Percentiles rank a stretch among this genome's conserved stretches.
Conservation (phyloP, 192 early-diverging fungal genomes). For the Coemansia reversa region DNA sequence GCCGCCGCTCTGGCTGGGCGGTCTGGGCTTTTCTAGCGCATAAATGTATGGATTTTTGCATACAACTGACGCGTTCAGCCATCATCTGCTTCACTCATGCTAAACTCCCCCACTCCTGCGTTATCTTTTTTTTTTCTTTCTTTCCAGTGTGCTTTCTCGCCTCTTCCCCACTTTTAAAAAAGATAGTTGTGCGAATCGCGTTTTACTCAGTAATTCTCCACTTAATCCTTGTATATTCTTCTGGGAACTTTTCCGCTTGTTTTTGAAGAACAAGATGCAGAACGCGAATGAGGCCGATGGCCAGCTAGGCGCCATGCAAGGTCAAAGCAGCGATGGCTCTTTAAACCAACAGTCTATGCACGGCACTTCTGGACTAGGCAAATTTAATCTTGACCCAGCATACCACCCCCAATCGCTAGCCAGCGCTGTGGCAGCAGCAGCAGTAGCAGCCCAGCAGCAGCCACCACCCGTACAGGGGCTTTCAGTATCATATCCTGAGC, state of each 20-base stretch:
- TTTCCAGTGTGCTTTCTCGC: too few relatives aligned
- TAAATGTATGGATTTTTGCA: too few relatives aligned
- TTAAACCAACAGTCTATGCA: conserved; percentile 18
- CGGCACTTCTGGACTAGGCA: conserved; percentile 29
- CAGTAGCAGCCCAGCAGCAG: conserved; percentile 18
- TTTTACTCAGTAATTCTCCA: too few relatives aligned
- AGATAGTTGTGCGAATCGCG: too few relatives aligned
- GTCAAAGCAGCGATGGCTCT: conserved; percentile 17
- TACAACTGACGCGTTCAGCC: too few relatives aligned
- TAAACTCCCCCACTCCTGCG: too few relatives aligned
- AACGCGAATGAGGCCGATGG: conserved; percentile 20
- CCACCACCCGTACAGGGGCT: conserved; percentile 10
- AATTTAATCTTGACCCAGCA: conserved; percentile 25
- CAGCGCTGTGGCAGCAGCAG: conserved; percentile 40
- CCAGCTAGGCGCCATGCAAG: conserved; percentile 15
- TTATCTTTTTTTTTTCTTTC: too few relatives aligned
- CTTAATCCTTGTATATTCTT: background rate
- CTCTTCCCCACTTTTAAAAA: too few relatives aligned
- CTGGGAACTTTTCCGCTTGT: background rate
- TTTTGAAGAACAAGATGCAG: conserved; percentile 20
- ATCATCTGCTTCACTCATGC: too few relatives aligned
- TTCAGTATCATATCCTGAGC: background rate
- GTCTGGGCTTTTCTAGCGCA: too few relatives aligned
- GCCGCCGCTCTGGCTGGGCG: too few relatives aligned
- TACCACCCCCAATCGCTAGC: conserved; percentile 45